Conservation (phyloP, 129 eudicot species). For the Ambrosia artemisiifolia region DNA sequence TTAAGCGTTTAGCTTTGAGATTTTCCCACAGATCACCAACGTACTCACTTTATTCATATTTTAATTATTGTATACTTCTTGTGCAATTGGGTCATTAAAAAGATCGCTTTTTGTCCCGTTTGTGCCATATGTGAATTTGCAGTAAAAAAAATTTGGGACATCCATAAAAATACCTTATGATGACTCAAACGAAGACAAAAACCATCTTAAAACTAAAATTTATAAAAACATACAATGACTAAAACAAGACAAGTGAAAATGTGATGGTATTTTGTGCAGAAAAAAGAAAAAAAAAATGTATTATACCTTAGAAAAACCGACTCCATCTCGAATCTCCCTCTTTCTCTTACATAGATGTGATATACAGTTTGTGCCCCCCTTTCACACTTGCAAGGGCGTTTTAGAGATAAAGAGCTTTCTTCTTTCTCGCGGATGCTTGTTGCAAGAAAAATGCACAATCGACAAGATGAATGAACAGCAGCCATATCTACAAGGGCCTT, state of each 20-base stretch:
- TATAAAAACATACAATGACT: not conserved
- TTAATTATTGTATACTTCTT: not conserved
- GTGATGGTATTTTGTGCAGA: not conserved
- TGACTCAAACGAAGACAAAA: not conserved
- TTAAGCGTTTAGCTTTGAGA: not conserved
- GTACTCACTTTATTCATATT: not conserved
- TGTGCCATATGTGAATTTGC: not conserved
- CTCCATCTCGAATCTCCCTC: constrained; percentile 86
- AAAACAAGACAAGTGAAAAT: not conserved
- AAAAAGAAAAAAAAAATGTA: not conserved
- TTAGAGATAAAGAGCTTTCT: constrained; percentile 41
- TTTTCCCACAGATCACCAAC: not conserved
- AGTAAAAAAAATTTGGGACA: not conserved
- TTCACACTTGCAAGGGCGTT: constrained; percentile 91
- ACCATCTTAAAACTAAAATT: not conserved
- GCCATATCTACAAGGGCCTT: constrained; percentile 99
- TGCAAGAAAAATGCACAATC: constrained; percentile 81
- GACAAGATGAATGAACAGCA: constrained; percentile 97
- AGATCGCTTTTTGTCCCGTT: not conserved
- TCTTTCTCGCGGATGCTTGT: constrained; percentile 74
- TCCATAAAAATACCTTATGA: not conserved
- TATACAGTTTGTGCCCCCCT: constrained; percentile 67
- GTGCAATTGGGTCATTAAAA: not conserved
- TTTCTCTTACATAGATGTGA: constrained; percentile 80
- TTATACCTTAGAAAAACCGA: constrained; percentile 76